Conservation (phyloP, 2,329 filamentous ascomycete genomes). For the Aspergillus persii region DNA sequence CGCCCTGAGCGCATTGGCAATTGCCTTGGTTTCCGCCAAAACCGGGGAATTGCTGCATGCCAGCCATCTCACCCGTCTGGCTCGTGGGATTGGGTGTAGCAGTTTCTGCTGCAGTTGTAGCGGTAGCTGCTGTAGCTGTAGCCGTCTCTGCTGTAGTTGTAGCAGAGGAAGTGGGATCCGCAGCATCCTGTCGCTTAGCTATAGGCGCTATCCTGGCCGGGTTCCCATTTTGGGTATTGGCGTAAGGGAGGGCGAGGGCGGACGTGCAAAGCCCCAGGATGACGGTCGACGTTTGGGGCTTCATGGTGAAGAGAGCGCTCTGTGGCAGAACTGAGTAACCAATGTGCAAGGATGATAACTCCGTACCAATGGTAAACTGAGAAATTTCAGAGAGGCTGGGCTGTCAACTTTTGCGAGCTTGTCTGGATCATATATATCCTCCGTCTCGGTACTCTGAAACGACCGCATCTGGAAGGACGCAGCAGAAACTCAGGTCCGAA, state of each 20-base stretch:
- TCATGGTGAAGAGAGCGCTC: slow-evolving; percentile 7
- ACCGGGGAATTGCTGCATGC: background rate
- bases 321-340: background rate
- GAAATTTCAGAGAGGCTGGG: background rate
- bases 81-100: background rate
- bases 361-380: background rate
- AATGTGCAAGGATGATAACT: background rate
- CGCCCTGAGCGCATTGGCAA: background rate
- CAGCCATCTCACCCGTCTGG: background rate
- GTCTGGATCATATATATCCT: background rate
- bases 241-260: slow-evolving; percentile 7
- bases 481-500: background rate
- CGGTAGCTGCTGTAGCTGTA: too few relatives aligned
- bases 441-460: background rate
- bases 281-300: slow-evolving; percentile 7
- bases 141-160: background rate
- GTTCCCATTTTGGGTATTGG: background rate
- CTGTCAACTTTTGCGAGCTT: background rate
- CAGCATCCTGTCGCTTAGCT: background rate
- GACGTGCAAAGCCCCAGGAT: slow-evolving; percentile 10
- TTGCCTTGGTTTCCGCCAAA: background rate
- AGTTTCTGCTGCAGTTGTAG: background rate
- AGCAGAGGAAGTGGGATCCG: background rate
- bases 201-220: background rate
- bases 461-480: background rate